phyloP scores from a whole-genome alignment of 345 rosid species.

The Citrus reticulata region DNA sequence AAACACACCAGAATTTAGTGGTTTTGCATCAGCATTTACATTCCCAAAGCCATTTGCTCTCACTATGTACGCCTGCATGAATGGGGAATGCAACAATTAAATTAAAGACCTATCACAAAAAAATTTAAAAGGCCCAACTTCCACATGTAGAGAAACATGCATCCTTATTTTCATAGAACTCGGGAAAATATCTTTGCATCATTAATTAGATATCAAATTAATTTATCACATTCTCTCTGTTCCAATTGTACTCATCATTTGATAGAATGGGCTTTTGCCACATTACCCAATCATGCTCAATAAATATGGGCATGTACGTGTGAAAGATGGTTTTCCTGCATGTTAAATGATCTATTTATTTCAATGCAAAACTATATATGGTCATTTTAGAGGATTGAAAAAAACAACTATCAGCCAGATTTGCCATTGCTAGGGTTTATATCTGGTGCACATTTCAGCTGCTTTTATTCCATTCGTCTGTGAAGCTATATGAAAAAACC shows the following conservation, averaged over 20 bases:
- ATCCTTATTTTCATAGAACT: background rate
- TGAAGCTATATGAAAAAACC: background rate
- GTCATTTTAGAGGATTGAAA: background rate
- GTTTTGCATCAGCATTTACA: slow-evolving; percentile 16
- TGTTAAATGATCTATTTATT: background rate
- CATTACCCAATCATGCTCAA: background rate
- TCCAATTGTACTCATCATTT: background rate
- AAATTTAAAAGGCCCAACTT: background rate
- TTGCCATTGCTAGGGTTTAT: background rate
- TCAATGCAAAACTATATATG: background rate
- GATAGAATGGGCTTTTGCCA: background rate
- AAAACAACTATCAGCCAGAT: background rate
- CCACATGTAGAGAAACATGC: background rate
- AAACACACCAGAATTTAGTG: slow-evolving; percentile 25
- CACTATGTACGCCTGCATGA: slow-evolving; percentile 36
- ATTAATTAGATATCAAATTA: background rate
- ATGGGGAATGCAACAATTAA: background rate
- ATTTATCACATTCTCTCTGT: background rate
- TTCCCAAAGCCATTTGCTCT: slow-evolving; percentile 20
- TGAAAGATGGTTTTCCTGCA: background rate
- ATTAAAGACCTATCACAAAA: background rate
- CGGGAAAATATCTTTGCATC: background rate
- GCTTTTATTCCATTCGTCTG: background rate
- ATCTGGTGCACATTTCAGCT: background rate
- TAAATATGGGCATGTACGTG: background rate